Base-by-base conservation (phyloP, 768 basidiomycete species). In the Amanita phalloides region DNA sequence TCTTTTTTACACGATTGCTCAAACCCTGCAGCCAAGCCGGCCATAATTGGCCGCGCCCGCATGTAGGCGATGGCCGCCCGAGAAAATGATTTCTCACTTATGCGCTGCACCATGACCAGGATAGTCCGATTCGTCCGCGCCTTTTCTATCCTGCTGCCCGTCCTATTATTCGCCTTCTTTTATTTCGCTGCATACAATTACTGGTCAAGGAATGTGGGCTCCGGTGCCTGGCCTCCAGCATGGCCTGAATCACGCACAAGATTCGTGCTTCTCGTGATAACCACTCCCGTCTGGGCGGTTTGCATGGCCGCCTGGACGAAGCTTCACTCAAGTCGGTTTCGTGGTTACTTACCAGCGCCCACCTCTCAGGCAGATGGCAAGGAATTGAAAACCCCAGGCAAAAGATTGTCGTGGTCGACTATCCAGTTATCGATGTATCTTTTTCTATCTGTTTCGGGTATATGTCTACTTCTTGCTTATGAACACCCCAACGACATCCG, bases 401-500 rank as follows among this genome's bases (percentile, higher is more conserved):
- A 17, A 25, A 30, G 14, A n/a, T 26, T 53, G 11, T 48, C 38
- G 28, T 45, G 54, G 30, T 53, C 46, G 52, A 23, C 44, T 41
- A 14, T 53, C 21, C 45, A 35, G 2, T 33, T 55, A 4, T 28
- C 23, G 20, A 41, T 32, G 8, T 55, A 53, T 20, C 30, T 53
- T 28, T 46, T 51, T 14, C 20, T 53, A 23, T 5, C 37, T 21
- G 37, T 32, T 10, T 43, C 21, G 26, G 54, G 54, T 30, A 13
- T 55, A 23, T 53, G 32, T 13, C 11, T 53, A 21, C 52, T 53
- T 30, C 38, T n/a, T 11, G 42, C 52, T 37, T 63, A 66, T 53
- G 64, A 62, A 43, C 58, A 62, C 33, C 58, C 58, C 10, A 48
- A 54, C 39, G 63, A 64, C 52, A 45, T 64, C 26, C 63, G 61